Base-by-base conservation (phyloP, 108 stramenopile species). In the Pseudonitzschia delicatissima region DNA sequence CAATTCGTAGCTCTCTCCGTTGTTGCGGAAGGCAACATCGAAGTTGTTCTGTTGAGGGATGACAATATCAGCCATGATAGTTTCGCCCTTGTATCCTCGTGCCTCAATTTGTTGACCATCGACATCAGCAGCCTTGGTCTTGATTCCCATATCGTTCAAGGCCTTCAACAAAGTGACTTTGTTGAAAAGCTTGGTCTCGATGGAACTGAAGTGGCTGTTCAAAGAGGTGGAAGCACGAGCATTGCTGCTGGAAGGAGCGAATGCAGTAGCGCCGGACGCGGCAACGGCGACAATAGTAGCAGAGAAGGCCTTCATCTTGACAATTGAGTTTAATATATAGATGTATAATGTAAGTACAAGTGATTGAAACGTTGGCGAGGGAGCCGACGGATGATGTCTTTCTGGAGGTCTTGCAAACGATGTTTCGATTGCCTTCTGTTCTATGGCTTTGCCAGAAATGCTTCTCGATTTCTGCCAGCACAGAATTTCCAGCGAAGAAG, bases 1-100 rank as follows among this genome's bases (percentile, higher is more conserved):
- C 37, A 66, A 53, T 55, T 66, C 51, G 37, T 66, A 66, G 13
- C 29, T 52, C 48, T 66, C 36, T 33, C 66, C 66, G 37, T 66
- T 53, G 50, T 35, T 49, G 31, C 48, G 36, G 34, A 66, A 66
- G 0, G 48, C 66, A 53, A 66, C 51, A 53, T 66, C 50, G 37
- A 53, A 42, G 48, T 52, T 52, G 37, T 66, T 66, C 34, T 27
- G 36, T 39, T 66, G 66, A 0, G 31, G 51, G 8, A 66, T 55
- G 5, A 66, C 66, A 21, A 66, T 61, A 27, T 61, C 60, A 0
- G 60, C 60, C 39, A 40, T 42, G 26, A 61, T 61, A 35, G 60
- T 61, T 40, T 61, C 39, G n/a, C 60, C 60, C 32, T 61, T 29
- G 32, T 61, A 61, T 61, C 60, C 60, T 33, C 60, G 60, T 61